Evolutionary conservation across 345 rosid genomes (phyloP).

Genomic region (Gossypium ekmanianum): DNA sequence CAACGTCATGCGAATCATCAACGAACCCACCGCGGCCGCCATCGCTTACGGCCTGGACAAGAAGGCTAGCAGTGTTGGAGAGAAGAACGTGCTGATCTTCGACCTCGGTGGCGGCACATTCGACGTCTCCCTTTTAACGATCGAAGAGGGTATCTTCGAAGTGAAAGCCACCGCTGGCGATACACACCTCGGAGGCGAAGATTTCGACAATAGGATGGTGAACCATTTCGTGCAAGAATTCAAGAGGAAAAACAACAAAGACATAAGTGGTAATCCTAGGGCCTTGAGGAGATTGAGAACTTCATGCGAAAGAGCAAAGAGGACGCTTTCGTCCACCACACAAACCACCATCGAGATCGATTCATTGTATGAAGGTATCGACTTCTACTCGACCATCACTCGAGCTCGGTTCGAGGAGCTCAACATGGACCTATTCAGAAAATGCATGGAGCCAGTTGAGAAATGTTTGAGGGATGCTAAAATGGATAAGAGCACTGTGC

Average conservation of each 20-base stretch:
- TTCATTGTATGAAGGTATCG: conserved; percentile 48
- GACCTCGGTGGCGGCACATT: conserved; percentile 66
- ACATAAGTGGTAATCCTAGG: conserved; percentile 47
- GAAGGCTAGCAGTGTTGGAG: conserved; percentile 42
- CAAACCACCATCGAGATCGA: conserved; percentile 54
- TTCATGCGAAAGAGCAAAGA: conserved; percentile 36
- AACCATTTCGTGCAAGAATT: conserved; percentile 60
- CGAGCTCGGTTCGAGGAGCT: conserved; percentile 51
- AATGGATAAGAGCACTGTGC: conserved; percentile 44
- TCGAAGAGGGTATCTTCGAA: conserved; percentile 55
- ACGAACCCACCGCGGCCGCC: conserved; percentile 45
- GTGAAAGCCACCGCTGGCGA: conserved; percentile 64
- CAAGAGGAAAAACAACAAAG: conserved; percentile 55
- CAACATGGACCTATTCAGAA: conserved; percentile 49
- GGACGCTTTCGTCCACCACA: conserved; percentile 34
- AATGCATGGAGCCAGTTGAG: conserved; percentile 54
- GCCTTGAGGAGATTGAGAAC: conserved; percentile 44
- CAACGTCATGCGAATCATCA: conserved; percentile 40
- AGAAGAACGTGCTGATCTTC: conserved; percentile 60
- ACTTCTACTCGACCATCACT: conserved; percentile 48
- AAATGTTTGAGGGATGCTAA: conserved; percentile 52
- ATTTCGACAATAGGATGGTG: conserved; percentile 53
- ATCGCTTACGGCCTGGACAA: conserved; percentile 44
- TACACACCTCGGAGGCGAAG: conserved; percentile 54
- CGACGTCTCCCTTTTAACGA: conserved; percentile 60